A percentile compares a stretch with the other conserved stretches of the same genome.
These are phyloP conservation scores for Bothriochloa decipiens DNA, from an alignment of 176 grass and related monocot species.

Conservation along the genomic window DNA sequence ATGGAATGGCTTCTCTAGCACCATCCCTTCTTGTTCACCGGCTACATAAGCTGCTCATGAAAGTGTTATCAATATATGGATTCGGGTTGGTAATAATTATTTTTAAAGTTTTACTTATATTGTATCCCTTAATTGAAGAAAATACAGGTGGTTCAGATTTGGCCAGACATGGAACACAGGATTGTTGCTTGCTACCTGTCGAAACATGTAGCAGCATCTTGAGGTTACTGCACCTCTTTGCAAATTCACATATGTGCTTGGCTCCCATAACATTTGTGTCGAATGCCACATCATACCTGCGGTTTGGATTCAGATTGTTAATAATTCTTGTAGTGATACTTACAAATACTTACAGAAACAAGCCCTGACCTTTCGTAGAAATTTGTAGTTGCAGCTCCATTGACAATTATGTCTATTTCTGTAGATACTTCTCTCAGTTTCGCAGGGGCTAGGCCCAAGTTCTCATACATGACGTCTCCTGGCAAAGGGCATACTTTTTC, in stretches of 20 bases:
- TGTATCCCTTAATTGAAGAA: not conserved
- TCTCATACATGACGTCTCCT: conserved; percentile 56
- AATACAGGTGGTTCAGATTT: not conserved
- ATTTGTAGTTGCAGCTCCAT: conserved; percentile 47
- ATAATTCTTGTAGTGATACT: too few species aligned
- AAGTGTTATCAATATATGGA: not conserved
- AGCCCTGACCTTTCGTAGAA: conserved; percentile 45
- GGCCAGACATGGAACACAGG: not conserved
- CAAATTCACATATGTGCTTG: conserved; percentile 51
- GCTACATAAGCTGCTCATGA: conserved; percentile 54
- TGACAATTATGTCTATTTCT: conserved; percentile 57
- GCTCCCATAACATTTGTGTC: conserved; percentile 55
- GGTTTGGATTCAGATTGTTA: not conserved
- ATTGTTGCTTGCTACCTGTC: conserved; percentile 43
- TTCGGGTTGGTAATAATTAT: not conserved
- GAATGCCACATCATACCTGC: conserved; percentile 68
- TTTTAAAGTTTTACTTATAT: not conserved
- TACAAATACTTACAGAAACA: not conserved
- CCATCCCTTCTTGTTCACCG: conserved; percentile 52
- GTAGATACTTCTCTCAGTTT: conserved; percentile 39
- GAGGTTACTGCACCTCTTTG: conserved; percentile 58
- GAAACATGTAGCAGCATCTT: conserved; percentile 77
- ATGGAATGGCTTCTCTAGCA: conserved; percentile 56
- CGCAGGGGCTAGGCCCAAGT: conserved; percentile 51
- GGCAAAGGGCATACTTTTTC: not conserved